These are phyloP conservation scores for Chlorella sp. DNA, from an alignment of 139 green algal species.

Conservation along the genomic window DNA sequence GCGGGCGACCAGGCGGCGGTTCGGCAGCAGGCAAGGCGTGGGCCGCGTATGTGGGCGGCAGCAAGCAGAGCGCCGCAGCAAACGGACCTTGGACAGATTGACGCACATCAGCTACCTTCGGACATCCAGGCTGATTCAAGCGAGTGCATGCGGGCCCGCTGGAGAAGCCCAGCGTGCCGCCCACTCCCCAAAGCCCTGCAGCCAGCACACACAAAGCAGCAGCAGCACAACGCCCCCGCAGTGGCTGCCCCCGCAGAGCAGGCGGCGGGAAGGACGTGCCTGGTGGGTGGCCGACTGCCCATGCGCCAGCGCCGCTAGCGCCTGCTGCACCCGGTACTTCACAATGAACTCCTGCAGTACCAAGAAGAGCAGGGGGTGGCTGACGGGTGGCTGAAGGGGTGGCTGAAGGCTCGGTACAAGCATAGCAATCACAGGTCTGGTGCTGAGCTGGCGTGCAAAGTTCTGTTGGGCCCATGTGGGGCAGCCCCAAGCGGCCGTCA, in stretches of 20 bases:
- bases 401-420: too few species aligned
- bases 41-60: too few species aligned
- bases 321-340: neutral
- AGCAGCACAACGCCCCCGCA: neutral
- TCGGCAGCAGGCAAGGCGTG: too few species aligned
- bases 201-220: neutral
- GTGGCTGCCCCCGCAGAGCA: neutral
- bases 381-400: neutral
- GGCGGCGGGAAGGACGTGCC: neutral
- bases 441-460: neutral
- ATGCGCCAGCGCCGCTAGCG: neutral
- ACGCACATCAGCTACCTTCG: too few species aligned
- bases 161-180: conserved; percentile 29
- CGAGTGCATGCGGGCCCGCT: too few species aligned
- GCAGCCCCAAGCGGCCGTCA: neutral
- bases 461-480: neutral
- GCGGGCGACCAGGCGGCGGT: too few species aligned
- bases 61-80: conserved; percentile 8
- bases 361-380: neutral
- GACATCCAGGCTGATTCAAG: too few species aligned
- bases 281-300: neutral
- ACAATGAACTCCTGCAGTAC: neutral
- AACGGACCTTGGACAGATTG: too few species aligned
- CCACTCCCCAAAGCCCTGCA: conserved; percentile 28
- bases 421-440: too few species aligned